Evolutionary conservation across 176 grass and related monocot genomes (phyloP), one percentile per base, ranked within the genome.

Genomic region (Sorghum bicolor): DNA sequence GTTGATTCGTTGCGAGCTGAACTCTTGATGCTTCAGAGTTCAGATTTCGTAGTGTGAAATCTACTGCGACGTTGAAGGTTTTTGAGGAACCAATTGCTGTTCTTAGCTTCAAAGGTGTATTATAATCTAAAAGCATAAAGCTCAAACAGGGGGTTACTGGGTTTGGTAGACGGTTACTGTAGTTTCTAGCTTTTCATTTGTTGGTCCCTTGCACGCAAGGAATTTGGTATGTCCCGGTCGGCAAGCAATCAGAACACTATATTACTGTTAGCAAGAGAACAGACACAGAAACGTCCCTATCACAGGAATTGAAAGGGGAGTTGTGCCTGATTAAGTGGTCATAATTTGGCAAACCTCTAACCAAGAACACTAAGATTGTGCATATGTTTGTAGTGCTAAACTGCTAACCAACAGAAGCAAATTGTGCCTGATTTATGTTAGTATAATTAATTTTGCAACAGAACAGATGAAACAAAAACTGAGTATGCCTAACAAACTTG

Each of bases 131-230:
- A 12, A 63, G 26, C 8, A 24, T 22, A 3, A 57, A n/a, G 7
- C 53, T 24, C 2, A 57, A 60, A 60, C 55, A 60, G 55, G n/a
- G 53, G 22, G 70, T 17, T 19, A 50, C 22, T 13, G 57, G 26
- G 29, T 9, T 29, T 15, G 14, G 15, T 63, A 19, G 58, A 8
- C 28, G 37, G 62, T 48, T 67, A 80, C 29, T 1, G n/a, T 4
- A 28, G 57, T 16, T 55, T 55, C 0, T 29, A 10, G 3, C 37
- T 64, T 44, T 79, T 20, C 28, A 15, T 6, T 39, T 72, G 63
- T 22, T 28, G 70, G 64, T 85, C 58, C 11, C 78, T 89, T 89
- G 70, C 83, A 86, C 83, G 88, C 87, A 71, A 81, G 32, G 30
- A 13, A 13, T 4, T 39, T 39, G 9, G n/a, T 44, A 52, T 44